Percentiles rank a stretch among this genome's conserved stretches.
Evolutionary conservation across 495 filamentous ascomycete species (phyloP).

Genomic region (Paragyromitra xinjiangensis): DNA sequence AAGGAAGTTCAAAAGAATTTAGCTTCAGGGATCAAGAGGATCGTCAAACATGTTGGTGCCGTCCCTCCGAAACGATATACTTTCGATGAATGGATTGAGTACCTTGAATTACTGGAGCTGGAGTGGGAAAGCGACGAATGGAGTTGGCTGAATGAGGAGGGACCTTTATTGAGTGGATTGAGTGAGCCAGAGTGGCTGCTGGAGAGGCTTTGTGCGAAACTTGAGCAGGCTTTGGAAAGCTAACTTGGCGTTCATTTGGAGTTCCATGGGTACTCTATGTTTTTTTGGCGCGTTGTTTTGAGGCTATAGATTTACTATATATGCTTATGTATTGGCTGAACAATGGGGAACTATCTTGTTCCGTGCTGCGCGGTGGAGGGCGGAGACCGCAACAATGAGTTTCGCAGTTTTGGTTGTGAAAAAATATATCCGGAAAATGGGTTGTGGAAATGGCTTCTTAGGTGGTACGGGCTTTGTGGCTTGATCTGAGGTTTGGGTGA

Average conservation of each 20-base stretch:
- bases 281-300: background rate
- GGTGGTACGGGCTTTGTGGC: too few relatives aligned
- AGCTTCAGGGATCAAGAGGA: slow-evolving; percentile 71
- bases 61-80: slow-evolving; percentile 73
- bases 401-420: background rate
- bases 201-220: slow-evolving; percentile 66
- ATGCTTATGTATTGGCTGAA: background rate
- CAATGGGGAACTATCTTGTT: background rate
- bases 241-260: background rate
- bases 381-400: background rate
- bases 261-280: background rate
- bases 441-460: too few relatives aligned
- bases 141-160: slow-evolving; percentile 79
- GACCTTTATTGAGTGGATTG: slow-evolving; percentile 76
- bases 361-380: too few relatives aligned
- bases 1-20: slow-evolving; percentile 74
- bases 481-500: too few relatives aligned
- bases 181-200: slow-evolving; percentile 85
- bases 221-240: slow-evolving; percentile 60
- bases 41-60: slow-evolving; percentile 70
- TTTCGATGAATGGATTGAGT: slow-evolving; percentile 85
- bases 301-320: too few relatives aligned
- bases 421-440: too few relatives aligned
- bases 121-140: slow-evolving; percentile 63
- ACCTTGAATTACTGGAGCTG: slow-evolving; percentile 71